phyloP scores from a whole-genome alignment of 2,329 filamentous ascomycete species.

The Alternaria triticimaculans region DNA sequence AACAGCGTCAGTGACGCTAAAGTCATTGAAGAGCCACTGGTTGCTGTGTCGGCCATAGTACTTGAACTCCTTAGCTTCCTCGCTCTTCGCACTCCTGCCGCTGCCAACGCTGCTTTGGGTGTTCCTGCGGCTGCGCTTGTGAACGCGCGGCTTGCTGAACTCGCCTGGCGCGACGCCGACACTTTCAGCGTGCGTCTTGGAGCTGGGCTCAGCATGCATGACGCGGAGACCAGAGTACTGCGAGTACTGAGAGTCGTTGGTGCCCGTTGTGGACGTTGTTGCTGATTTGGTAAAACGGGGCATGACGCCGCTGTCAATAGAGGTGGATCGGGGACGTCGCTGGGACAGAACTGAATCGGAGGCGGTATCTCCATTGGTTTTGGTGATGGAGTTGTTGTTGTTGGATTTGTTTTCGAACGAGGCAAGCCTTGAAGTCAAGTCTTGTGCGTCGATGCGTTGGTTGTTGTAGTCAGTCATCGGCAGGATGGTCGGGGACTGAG shows the following conservation, averaged over 20 bases:
- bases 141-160: slow-evolving; percentile 38
- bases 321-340: slow-evolving; percentile 37
- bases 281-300: slow-evolving; percentile 34
- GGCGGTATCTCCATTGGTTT: slow-evolving; percentile 22
- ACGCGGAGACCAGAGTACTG: slow-evolving; percentile 13
- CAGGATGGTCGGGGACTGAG: slow-evolving; percentile 16
- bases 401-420: slow-evolving; percentile 14
- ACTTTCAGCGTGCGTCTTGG: slow-evolving; percentile 19
- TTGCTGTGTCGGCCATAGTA: slow-evolving; percentile 48
- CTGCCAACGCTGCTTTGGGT: slow-evolving; percentile 18
- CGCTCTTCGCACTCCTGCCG: slow-evolving; percentile 17
- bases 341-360: slow-evolving; percentile 21
- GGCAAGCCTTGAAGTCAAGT: slow-evolving; percentile 32
- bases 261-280: slow-evolving; percentile 34
- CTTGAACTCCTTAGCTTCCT: slow-evolving; percentile 34
- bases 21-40: slow-evolving; percentile 49
- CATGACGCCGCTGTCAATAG: slow-evolving; percentile 29
- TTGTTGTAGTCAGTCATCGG: slow-evolving; percentile 41
- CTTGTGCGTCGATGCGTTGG: slow-evolving; percentile 31
- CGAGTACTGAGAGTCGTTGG: slow-evolving; percentile 18
- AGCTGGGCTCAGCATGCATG: slow-evolving; percentile 19
- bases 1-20: slow-evolving; percentile 43
- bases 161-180: slow-evolving; percentile 31
- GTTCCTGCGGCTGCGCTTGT: slow-evolving; percentile 22
- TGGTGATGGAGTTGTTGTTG: slow-evolving; percentile 3